These are phyloP conservation scores for Ascoidea tarda DNA, from an alignment of 805 yeast species.

Conservation along the genomic window DNA sequence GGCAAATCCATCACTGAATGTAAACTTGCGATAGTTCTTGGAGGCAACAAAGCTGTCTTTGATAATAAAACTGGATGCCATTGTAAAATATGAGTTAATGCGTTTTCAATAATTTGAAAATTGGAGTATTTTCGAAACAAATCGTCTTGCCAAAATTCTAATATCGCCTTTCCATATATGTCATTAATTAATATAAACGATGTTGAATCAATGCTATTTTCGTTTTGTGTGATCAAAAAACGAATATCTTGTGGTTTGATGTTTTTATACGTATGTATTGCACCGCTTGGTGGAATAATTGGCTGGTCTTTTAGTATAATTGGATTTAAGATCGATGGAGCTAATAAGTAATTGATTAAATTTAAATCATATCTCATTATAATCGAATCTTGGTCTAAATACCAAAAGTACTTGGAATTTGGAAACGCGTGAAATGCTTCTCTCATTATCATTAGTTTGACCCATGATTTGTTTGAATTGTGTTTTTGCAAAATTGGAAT, in stretches of 20 bases:
- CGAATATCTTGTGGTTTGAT: slow-evolving; percentile 38
- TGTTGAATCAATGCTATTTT: slow-evolving; percentile 44
- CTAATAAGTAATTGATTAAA: slow-evolving; percentile 42
- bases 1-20: slow-evolving; percentile 23
- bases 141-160: slow-evolving; percentile 74
- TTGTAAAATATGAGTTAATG: slow-evolving; percentile 75
- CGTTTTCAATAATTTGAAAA: slow-evolving; percentile 42
- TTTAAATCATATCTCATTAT: slow-evolving; percentile 61
- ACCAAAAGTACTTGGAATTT: slow-evolving; percentile 83
- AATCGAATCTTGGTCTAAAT: slow-evolving; percentile 61
- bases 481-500: slow-evolving; percentile 39
- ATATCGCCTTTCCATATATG: slow-evolving; percentile 44
- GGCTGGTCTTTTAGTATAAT: slow-evolving; percentile 60
- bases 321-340: slow-evolving; percentile 44
- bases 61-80: slow-evolving; percentile 85
- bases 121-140: slow-evolving; percentile 52
- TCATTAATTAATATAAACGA: slow-evolving; percentile 65
- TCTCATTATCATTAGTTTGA: slow-evolving; percentile 46
- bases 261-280: slow-evolving; percentile 54
- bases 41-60: slow-evolving; percentile 60
- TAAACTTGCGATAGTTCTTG: slow-evolving; percentile 36
- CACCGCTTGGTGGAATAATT: slow-evolving; percentile 53
- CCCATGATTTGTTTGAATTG: slow-evolving; percentile 41
- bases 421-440: slow-evolving; percentile 95
- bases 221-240: slow-evolving; percentile 58